Evolutionary conservation across 345 rosid species (phyloP).

Genomic region (Rhodamnia argentea): DNA sequence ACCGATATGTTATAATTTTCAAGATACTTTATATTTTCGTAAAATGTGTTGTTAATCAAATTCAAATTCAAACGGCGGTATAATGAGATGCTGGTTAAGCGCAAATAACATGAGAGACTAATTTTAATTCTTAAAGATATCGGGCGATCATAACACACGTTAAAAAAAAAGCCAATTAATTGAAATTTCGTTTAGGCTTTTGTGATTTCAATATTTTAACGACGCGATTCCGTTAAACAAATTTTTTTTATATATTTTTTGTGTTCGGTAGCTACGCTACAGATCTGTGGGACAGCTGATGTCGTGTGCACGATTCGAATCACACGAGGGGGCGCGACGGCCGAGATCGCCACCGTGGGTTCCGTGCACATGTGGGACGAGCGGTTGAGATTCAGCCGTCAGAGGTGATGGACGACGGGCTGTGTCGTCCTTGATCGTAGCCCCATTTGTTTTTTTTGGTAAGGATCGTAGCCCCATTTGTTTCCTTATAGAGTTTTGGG

Average conservation of each 20-base stretch:
- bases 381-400: not conserved
- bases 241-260: too few species aligned
- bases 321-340: not conserved
- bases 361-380: not conserved
- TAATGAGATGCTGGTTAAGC: not conserved
- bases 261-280: not conserved
- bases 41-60: not conserved
- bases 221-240: too few species aligned
- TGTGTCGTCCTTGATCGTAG: not conserved
- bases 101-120: fast-evolving
- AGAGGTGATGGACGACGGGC: not conserved
- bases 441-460: not conserved
- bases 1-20: not conserved
- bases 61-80: not conserved
- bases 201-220: not conserved
- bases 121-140: too few species aligned
- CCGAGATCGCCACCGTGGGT: not conserved
- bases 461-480: too few species aligned
- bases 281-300: not conserved
- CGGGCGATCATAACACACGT: not conserved
- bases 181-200: not conserved
- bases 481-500: too few species aligned
- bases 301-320: not conserved
- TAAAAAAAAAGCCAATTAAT: not conserved
- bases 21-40: fast-evolving